These are phyloP conservation scores for Phaeophleospora eucalypticola DNA, from an alignment of 2,329 filamentous ascomycete species.

Conservation along the genomic window DNA sequence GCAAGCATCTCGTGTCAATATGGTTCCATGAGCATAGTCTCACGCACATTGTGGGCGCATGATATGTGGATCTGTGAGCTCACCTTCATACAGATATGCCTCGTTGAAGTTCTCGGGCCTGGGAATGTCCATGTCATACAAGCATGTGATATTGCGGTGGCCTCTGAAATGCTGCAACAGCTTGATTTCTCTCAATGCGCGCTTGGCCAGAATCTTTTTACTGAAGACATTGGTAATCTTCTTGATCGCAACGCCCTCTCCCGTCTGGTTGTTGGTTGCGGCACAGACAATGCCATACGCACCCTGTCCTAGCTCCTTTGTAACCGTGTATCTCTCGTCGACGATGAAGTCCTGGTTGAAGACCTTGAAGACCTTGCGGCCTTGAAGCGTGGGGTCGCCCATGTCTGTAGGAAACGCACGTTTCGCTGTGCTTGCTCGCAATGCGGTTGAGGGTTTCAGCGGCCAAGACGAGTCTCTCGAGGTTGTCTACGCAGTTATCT, in stretches of 20 bases:
- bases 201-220: conserved; percentile 99
- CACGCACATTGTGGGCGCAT: too few species aligned
- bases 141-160: conserved; percentile 74
- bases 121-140: conserved; percentile 99
- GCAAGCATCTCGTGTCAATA: conserved; percentile 7
- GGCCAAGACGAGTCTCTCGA: too few species aligned
- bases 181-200: conserved; percentile 96
- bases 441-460: neutral
- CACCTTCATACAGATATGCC: conserved; percentile 97
- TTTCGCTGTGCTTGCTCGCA: conserved; percentile 2
- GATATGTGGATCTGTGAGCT: too few species aligned
- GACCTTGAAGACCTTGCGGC: conserved; percentile 95
- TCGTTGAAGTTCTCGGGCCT: conserved; percentile 98
- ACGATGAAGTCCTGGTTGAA: conserved; percentile 99
- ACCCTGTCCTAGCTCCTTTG: conserved; percentile 96
- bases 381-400: conserved; percentile 53
- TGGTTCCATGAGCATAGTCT: too few species aligned
- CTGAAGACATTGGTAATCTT: conserved; percentile 99
- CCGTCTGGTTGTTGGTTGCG: conserved; percentile 83
- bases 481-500: too few species aligned
- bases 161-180: conserved; percentile 91
- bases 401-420: too few species aligned
- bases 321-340: conserved; percentile 96
- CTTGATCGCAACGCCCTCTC: conserved; percentile 95
- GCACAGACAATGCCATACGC: conserved; percentile 99